phyloP scores from a whole-genome alignment of 805 yeast genomes.

The Teunomyces kruisii region DNA sequence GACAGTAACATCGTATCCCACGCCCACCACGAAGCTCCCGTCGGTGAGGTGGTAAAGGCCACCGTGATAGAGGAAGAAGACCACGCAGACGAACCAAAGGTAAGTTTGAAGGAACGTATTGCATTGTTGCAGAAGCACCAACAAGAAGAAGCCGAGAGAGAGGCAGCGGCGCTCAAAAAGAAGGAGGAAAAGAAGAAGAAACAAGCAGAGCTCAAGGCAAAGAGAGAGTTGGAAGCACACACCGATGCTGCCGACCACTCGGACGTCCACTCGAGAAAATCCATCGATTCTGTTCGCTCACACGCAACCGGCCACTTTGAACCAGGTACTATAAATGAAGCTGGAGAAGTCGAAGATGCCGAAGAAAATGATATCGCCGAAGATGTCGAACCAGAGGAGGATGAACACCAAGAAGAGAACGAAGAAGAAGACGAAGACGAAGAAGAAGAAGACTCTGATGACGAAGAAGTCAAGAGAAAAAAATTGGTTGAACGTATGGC shows the following conservation, averaged over 20 bases:
- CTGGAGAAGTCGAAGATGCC: constrained; percentile 9
- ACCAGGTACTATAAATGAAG: constrained; percentile 13
- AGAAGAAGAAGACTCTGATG: constrained; percentile 63
- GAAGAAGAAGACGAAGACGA: constrained; percentile 49
- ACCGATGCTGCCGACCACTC: constrained; percentile 10
- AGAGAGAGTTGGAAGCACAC: constrained; percentile 16
- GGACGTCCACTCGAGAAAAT: constrained; percentile 7
- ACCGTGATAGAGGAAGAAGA: constrained; percentile 39
- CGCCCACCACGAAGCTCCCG: constrained; percentile 25
- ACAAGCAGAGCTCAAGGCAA: constrained; percentile 30
- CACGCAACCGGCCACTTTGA: not conserved
- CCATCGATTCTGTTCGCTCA: constrained; percentile 3
- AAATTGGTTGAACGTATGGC: constrained; percentile 93
- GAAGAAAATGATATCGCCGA: constrained; percentile 3
- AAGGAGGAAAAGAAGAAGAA: constrained; percentile 52
- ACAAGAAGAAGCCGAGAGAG: constrained; percentile 74
- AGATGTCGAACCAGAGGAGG: constrained; percentile 8
- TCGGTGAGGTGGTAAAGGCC: constrained; percentile 25
- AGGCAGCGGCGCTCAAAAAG: constrained; percentile 55
- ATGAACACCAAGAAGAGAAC: constrained; percentile 16
- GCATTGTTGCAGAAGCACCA: constrained; percentile 80
- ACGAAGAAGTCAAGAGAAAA: constrained; percentile 71
- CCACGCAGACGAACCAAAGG: constrained; percentile 59
- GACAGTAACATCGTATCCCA: constrained; percentile 31
- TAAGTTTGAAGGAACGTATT: constrained; percentile 85